phyloP scores from a whole-genome alignment of 192 early-diverging fungal species.

The Entomortierella parvispora region DNA sequence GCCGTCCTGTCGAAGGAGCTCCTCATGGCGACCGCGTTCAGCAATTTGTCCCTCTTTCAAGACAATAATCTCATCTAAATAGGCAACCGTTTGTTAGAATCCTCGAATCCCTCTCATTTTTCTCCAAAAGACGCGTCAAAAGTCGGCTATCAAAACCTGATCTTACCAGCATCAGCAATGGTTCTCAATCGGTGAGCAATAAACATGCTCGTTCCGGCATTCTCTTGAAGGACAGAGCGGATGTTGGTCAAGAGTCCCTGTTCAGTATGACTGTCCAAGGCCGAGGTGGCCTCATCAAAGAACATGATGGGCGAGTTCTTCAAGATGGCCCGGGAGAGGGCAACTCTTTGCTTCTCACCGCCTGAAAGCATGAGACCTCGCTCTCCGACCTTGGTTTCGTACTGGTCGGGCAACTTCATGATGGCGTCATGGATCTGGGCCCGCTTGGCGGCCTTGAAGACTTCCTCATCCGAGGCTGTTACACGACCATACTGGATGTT shows the following conservation, averaged over 20 bases:
- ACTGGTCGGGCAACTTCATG: conserved; percentile 77
- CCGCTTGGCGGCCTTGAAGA: conserved; percentile 74
- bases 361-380: conserved; percentile 86
- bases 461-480: conserved; percentile 69
- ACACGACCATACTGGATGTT: conserved; percentile 94
- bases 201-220: conserved; percentile 86
- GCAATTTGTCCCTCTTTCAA: conserved; percentile 85
- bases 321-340: conserved; percentile 92
- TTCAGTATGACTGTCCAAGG: conserved; percentile 88
- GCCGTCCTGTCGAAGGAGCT: conserved; percentile 74
- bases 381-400: conserved; percentile 91
- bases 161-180: conserved; percentile 80
- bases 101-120: too few species aligned
- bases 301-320: conserved; percentile 91
- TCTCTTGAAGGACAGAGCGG: conserved; percentile 78
- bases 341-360: conserved; percentile 93
- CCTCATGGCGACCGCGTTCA: conserved; percentile 88
- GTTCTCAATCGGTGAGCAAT: conserved; percentile 95
- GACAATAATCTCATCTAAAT: conserved; percentile 89
- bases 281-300: conserved; percentile 94
- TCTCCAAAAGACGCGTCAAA: too few species aligned
- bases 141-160: too few species aligned
- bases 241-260: conserved; percentile 88
- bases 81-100: conserved; percentile 1
- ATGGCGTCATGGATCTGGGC: conserved; percentile 86